Conservation (phyloP, 2,329 filamentous ascomycete species). For the Stromatinia cepivora region DNA sequence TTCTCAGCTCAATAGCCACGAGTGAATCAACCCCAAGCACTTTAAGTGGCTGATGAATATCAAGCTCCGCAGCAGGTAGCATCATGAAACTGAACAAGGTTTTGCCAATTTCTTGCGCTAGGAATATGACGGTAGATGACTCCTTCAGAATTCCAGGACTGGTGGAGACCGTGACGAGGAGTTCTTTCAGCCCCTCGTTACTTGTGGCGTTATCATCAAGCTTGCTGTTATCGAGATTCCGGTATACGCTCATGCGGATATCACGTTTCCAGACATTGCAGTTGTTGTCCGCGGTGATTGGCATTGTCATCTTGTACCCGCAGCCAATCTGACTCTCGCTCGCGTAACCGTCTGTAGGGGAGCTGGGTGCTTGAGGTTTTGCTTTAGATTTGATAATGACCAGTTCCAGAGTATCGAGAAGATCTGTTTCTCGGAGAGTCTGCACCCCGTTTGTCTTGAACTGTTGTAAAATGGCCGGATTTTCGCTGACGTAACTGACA, state of each 20-base stretch:
- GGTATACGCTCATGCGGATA: slow-evolving; percentile 1
- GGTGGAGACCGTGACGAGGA: background rate
- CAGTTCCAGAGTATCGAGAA: background rate
- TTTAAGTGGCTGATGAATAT: background rate
- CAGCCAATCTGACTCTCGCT: background rate
- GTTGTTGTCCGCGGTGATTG: background rate
- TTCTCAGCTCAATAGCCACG: slow-evolving; percentile 13
- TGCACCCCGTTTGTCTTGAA: background rate
- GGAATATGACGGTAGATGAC: background rate
- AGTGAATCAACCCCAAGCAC: slow-evolving; percentile 4
- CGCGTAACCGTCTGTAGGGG: background rate
- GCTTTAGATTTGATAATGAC: background rate
- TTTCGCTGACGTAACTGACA: background rate
- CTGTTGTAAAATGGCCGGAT: background rate
- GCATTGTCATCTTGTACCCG: background rate
- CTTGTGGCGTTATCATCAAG: background rate
- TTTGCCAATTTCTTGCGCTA: slow-evolving; percentile 2
- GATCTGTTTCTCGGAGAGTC: background rate
- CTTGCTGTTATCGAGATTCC: background rate
- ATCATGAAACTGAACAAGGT: background rate
- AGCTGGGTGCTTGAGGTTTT: background rate
- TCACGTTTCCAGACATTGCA: slow-evolving; percentile 12
- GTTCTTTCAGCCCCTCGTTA: background rate
- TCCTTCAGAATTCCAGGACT: background rate
- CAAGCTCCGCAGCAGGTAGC: background rate